Percentiles rank a stretch among this genome's conserved stretches.
These are phyloP conservation scores for Symbiodinium natans DNA, from an alignment of 73 alveolate species.

Conservation along the genomic window DNA sequence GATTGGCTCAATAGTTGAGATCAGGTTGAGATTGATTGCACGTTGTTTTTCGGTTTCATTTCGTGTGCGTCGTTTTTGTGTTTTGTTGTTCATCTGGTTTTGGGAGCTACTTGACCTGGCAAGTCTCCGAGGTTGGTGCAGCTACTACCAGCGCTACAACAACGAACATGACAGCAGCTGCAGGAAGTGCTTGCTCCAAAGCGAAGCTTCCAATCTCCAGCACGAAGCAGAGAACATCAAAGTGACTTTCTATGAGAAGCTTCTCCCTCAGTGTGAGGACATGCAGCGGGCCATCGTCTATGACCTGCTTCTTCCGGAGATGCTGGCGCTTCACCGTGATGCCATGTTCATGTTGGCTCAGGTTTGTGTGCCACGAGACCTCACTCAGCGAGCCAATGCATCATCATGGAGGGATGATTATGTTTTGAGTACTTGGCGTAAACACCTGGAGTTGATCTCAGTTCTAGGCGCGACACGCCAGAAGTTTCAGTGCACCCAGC, in stretches of 20 bases:
- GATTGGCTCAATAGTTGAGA: not conserved
- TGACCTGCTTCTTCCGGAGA: not conserved
- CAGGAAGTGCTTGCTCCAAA: not conserved
- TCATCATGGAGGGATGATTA: not conserved
- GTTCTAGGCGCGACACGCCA: not conserved
- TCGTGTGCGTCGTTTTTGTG: too few relatives aligned
- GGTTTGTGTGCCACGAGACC: too few relatives aligned
- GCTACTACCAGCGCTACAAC: too few relatives aligned
- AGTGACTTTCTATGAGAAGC: not conserved
- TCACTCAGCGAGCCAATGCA: too few relatives aligned
- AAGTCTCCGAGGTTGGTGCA: too few relatives aligned
- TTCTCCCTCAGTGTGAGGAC: not conserved
- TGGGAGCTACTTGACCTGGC: too few relatives aligned
- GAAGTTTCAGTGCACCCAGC: too few relatives aligned
- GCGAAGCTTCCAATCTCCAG: not conserved
- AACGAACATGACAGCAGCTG: too few relatives aligned
- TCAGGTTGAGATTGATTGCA: too few relatives aligned
- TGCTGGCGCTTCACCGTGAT: constrained; percentile 27
- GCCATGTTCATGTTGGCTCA: not conserved
- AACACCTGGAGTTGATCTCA: not conserved
- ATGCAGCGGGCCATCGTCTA: not conserved
- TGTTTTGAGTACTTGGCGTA: not conserved
- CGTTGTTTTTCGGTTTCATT: too few relatives aligned
- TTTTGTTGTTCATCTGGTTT: too few relatives aligned
- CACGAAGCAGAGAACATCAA: not conserved